A percentile compares a stretch with the other conserved stretches of the same genome.
phyloP scores from a whole-genome alignment of 257 asterid species.

The Petunia axillaris region DNA sequence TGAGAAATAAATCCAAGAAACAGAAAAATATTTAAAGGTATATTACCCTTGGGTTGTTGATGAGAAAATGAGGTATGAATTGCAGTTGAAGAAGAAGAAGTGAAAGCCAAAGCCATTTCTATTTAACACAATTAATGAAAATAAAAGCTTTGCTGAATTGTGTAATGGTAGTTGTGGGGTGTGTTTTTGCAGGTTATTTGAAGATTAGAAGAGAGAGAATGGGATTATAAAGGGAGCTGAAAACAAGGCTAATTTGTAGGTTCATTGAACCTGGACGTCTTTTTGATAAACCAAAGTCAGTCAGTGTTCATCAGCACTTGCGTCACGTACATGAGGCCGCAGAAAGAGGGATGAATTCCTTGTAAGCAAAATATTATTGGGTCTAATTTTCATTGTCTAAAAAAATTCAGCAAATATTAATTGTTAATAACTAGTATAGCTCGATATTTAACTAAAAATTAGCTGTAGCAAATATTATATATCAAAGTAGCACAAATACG shows the following conservation, averaged over 20 bases:
- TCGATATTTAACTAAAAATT: too few species aligned
- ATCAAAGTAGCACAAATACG: too few species aligned
- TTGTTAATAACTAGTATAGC: too few species aligned
- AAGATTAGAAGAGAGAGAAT: slow-evolving; percentile 18
- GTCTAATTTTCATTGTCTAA: too few species aligned
- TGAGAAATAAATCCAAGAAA: not conserved
- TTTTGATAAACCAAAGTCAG: slow-evolving; percentile 25
- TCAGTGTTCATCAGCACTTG: slow-evolving; percentile 42
- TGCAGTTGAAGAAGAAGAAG: slow-evolving; percentile 63
- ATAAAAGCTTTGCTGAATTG: not conserved
- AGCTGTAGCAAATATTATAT: too few species aligned
- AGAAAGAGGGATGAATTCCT: not conserved
- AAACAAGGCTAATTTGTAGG: slow-evolving; percentile 35
- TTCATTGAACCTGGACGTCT: slow-evolving; percentile 80
- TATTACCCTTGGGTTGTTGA: slow-evolving; percentile 60
- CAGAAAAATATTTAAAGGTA: not conserved
- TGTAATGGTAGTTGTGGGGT: not conserved
- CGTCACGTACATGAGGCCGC: slow-evolving; percentile 52
- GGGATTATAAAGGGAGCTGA: slow-evolving; percentile 25
- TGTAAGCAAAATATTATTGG: too few species aligned
- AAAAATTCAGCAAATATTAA: too few species aligned
- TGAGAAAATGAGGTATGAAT: slow-evolving; percentile 41
- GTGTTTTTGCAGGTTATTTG: not conserved
- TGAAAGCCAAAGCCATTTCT: slow-evolving; percentile 64
- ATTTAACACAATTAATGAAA: too few species aligned